phyloP scores from a whole-genome alignment of 164 flowering plant genomes.

The Aristolochia contorta region DNA sequence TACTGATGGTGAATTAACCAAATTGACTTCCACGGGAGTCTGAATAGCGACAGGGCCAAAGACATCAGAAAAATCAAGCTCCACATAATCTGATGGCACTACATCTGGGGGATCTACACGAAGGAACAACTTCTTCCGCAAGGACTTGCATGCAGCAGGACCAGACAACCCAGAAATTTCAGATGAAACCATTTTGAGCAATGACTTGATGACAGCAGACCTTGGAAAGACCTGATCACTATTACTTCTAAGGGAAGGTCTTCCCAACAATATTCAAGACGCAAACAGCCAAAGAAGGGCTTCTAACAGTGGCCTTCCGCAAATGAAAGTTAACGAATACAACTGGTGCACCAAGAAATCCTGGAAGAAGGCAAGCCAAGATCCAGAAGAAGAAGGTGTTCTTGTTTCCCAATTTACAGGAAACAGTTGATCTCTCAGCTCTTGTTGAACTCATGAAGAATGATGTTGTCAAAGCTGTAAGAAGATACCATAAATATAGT shows the following conservation, averaged over 20 bases:
- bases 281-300: slow-evolving; percentile 28
- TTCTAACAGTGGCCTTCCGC: slow-evolving; percentile 54
- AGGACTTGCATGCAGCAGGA: slow-evolving; percentile 16
- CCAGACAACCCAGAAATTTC: slow-evolving; percentile 28
- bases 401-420: slow-evolving; percentile 83
- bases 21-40: slow-evolving; percentile 21
- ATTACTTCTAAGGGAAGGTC: slow-evolving; percentile 13
- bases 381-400: slow-evolving; percentile 58
- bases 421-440: slow-evolving; percentile 56
- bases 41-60: slow-evolving; percentile 70
- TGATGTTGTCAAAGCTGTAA: slow-evolving; percentile 37
- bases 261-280: slow-evolving; percentile 11
- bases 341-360: slow-evolving; percentile 48
- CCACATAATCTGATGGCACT: slow-evolving; percentile 32
- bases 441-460: slow-evolving; percentile 81
- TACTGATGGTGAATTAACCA: slow-evolving; percentile 13
- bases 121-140: slow-evolving; percentile 27
- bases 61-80: slow-evolving; percentile 80
- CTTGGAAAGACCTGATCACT: slow-evolving; percentile 1
- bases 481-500: slow-evolving; percentile 4
- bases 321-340: slow-evolving; percentile 39
- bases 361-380: slow-evolving; percentile 55
- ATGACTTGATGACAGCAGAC: background rate
- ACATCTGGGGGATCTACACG: slow-evolving; percentile 30
- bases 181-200: slow-evolving; percentile 54